Evolutionary conservation across 2,329 filamentous ascomycete genomes (phyloP).

Genomic region (Neofusicoccum sp.): DNA sequence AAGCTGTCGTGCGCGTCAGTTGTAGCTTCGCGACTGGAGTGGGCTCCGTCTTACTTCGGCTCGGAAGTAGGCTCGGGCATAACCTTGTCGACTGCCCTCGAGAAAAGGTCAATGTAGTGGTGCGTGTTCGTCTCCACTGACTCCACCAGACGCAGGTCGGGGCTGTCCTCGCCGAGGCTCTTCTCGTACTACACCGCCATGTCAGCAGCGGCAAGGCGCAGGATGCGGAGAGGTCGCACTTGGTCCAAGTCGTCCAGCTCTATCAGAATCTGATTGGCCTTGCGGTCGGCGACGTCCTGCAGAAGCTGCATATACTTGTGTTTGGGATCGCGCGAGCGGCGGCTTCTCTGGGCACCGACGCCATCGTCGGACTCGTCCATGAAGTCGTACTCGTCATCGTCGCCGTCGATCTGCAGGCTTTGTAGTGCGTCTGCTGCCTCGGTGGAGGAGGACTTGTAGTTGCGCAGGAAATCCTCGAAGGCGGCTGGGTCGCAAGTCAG

Average conservation of each 20-base stretch:
- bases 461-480: conserved; percentile 82
- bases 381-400: conserved; percentile 92
- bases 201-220: not conserved
- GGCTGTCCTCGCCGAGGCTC: conserved; percentile 56
- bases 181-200: conserved; percentile 67
- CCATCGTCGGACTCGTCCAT: conserved; percentile 77
- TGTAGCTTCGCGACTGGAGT: not conserved
- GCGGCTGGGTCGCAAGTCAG: conserved; percentile 56
- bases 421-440: conserved; percentile 78
- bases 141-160: conserved; percentile 67
- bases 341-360: conserved; percentile 49
- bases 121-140: conserved; percentile 89
- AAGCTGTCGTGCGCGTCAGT: conserved; percentile 56
- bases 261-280: conserved; percentile 73
- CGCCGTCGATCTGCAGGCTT: conserved; percentile 81
- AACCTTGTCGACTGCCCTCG: conserved; percentile 80
- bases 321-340: conserved; percentile 53
- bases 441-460: conserved; percentile 78
- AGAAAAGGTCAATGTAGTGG: conserved; percentile 91
- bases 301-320: conserved; percentile 87
- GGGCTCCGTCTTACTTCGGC: conserved; percentile 59
- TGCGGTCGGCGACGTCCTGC: conserved; percentile 81
- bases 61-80: conserved; percentile 78
- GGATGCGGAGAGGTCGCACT: conserved; percentile 48
- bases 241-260: conserved; percentile 83